Percentiles rank a stretch among this genome's conserved stretches.
These are phyloP conservation scores for Fusarium compactum DNA, from an alignment of 2,329 filamentous ascomycete genomes.

Conservation along the genomic window DNA sequence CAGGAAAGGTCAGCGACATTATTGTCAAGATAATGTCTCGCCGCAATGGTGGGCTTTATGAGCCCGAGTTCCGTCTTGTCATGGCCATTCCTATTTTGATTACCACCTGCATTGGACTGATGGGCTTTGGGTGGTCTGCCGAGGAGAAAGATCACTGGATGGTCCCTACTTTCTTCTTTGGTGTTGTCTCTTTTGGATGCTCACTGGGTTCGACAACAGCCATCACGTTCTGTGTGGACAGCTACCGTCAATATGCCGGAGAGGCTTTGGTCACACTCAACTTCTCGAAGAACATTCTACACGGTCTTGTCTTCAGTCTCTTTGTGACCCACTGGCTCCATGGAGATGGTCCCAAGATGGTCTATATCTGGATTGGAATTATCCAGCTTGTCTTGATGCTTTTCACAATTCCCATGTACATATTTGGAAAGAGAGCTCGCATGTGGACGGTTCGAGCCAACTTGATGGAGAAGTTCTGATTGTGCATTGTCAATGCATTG, in stretches of 20 bases:
- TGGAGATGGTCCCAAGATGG: slow-evolving; percentile 77
- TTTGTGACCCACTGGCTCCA: slow-evolving; percentile 91
- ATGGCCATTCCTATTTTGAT: slow-evolving; percentile 87
- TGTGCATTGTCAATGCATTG: slow-evolving; percentile 15
- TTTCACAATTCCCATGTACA: slow-evolving; percentile 89
- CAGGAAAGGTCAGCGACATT: slow-evolving; percentile 86
- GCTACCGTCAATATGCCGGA: slow-evolving; percentile 91
- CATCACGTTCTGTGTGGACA: slow-evolving; percentile 95
- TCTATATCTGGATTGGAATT: slow-evolving; percentile 85
- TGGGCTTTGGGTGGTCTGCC: slow-evolving; percentile 97
- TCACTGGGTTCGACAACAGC: slow-evolving; percentile 89
- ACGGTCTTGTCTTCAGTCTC: slow-evolving; percentile 87
- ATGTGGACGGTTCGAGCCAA: slow-evolving; percentile 95
- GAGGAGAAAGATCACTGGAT: slow-evolving; percentile 83
- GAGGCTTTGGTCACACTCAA: slow-evolving; percentile 95
- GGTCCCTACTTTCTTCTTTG: slow-evolving; percentile 93
- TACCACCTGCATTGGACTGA: slow-evolving; percentile 84
- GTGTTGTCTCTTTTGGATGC: slow-evolving; percentile 91
- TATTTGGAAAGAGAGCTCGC: slow-evolving; percentile 87
- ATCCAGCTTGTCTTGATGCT: slow-evolving; percentile 84
- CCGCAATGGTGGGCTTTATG: slow-evolving; percentile 92
- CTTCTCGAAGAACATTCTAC: slow-evolving; percentile 93
- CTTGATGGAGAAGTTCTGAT: slow-evolving; percentile 80
- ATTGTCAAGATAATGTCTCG: slow-evolving; percentile 85
- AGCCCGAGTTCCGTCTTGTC: slow-evolving; percentile 90